Evolutionary conservation across 345 rosid genomes (phyloP), one percentile per base, ranked within the genome.

Genomic region (Pelargonium nanum): DNA sequence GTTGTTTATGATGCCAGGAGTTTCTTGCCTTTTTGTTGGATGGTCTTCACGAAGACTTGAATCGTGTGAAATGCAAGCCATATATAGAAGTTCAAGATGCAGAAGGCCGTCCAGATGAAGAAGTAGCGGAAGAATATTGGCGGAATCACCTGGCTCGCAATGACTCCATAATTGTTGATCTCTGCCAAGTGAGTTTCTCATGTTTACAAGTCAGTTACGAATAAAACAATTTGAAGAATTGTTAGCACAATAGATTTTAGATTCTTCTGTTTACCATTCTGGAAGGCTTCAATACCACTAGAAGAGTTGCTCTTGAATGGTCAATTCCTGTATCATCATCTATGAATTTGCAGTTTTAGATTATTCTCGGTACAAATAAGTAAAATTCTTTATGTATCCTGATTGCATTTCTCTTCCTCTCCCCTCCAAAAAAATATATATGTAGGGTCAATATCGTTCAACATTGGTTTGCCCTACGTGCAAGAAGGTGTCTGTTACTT

Each of bases 1-100:
- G 21, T 50, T n/a, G 4, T 59, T 53, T 71, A 57, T 34, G 28
- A 21, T 59, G 8, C n/a, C 64, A 85, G 92, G 92, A 83, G 65
- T 80, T 85, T 66, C 86, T 83, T 70, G 81, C 86, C 56, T 85
- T 85, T 70, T 74, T 85, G 74, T 67, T 85, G 79, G 92, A 85
- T 78, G 92, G 88, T 56, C 86, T 85, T 51, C 92, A 85, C 71
- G 92, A 85, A 75, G 92, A 85, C 80, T 71, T 85, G 65, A 85
- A 85, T 68, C 84, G 85, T 45, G 88, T 85, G 57, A 85, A 79
- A 72, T 62, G 61, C 30, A 85, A 85, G 72, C 88, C 88, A 15
- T 85, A 81, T 63, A 73, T 81, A 55, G 88, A 79, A 76, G 77
- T 70, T 25, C 73, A 79, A 68, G 92, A 83, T 71, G 80, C 67